These are phyloP conservation scores for Macrolepiota dolichaula DNA, from an alignment of 768 basidiomycete genomes.

Conservation along the genomic window DNA sequence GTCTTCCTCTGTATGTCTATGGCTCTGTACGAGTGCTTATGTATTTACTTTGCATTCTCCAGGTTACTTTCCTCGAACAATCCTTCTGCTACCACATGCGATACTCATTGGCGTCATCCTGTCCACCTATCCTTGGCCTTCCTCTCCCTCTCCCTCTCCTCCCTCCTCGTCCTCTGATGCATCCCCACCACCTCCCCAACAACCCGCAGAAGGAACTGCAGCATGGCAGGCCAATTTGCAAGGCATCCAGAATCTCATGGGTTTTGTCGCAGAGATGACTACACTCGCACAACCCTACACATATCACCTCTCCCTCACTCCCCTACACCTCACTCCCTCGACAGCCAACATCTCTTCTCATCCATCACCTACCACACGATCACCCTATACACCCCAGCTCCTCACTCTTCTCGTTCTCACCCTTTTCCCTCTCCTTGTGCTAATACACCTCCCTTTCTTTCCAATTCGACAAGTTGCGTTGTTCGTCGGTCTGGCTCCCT, in stretches of 20 bases:
- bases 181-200: conserved; percentile 28
- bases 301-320: conserved; percentile 47
- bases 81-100: conserved; percentile 68
- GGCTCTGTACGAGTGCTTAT: neutral
- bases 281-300: conserved; percentile 50
- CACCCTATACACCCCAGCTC: conserved; percentile 52
- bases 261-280: conserved; percentile 67
- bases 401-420: conserved; percentile 45
- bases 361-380: conserved; percentile 19
- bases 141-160: conserved; percentile 15
- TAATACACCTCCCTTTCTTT: conserved; percentile 43
- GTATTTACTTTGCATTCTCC: neutral
- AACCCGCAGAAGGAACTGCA: conserved; percentile 56
- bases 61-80: conserved; percentile 78
- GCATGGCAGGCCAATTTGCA: conserved; percentile 89
- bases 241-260: conserved; percentile 91
- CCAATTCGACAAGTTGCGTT: conserved; percentile 47
- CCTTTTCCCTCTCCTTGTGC: conserved; percentile 46
- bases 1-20: conserved; percentile 69
- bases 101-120: conserved; percentile 64
- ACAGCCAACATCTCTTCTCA: conserved; percentile 16
- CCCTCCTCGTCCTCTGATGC: conserved; percentile 5
- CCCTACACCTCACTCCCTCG: conserved; percentile 30
- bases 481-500: conserved; percentile 45
- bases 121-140: conserved; percentile 52